Evolutionary conservation across 1,139 yeast genomes (phyloP), one percentile per base, ranked within the genome.

Genomic region (Lodderomyces parapsilosis): DNA sequence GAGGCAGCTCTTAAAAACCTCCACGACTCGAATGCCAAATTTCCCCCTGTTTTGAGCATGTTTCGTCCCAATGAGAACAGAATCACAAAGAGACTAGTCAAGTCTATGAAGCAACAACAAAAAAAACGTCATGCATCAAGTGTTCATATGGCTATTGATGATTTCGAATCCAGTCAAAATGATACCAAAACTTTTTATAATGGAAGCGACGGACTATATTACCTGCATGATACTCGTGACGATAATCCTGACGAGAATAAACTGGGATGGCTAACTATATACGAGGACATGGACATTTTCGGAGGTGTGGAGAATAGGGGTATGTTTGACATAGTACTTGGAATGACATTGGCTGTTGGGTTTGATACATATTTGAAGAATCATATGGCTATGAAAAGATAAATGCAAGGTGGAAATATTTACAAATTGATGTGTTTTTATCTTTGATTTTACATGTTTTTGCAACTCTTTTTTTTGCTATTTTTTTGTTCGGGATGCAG

Each of bases 231-330:
- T 42, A 82, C 84, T 0, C 63, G 63, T 7, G 87, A 82, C 55
- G 87, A 81, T 56, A 63, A 74, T 4, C 86, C 86, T 0, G 79
- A 77, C 54, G 80, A 77, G 38, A 72, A 67, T 43, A 81, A 80
- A 51, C 50, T 80, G 31, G 86, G 87, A 0, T 81, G 87, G 87
- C 56, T 81, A 4, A 80, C 86, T 0, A 65, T 81, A 2, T 80
- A 76, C 51, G 84, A 81, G 36, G 78, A 78, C 43, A 46, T 47
- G 2, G 40, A 52, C 41, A 39, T 64, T 11, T 60, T 65, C 38
- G 50, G 52, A 15, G 57, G 59, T 6, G 50, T 50, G 1, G 36
- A 37, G 3, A 45, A 53, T 27, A 58, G 60, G 27, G 83, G 83
- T 0, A 69, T 73, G 66, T 81, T 81, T 71, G 83, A 80, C 49